phyloP scores from a whole-genome alignment of 192 early-diverging fungal genomes.

The Umbelopsis isabellina region DNA sequence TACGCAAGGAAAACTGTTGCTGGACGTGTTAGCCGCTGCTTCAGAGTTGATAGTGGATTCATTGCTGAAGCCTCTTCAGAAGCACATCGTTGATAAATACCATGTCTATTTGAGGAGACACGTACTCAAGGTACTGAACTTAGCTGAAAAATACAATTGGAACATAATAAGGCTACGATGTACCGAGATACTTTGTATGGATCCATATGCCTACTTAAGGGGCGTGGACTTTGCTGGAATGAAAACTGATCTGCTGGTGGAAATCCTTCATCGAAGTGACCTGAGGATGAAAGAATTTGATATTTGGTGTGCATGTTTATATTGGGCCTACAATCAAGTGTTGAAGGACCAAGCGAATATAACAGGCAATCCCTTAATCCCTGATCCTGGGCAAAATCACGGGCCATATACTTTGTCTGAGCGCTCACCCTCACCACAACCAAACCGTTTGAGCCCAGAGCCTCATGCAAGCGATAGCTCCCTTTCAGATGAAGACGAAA shows the following conservation, averaged over 20 bases:
- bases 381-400: background rate
- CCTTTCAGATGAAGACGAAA: background rate
- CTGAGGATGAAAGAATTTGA: constrained; percentile 22
- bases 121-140: background rate
- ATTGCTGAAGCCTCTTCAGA: constrained; percentile 8
- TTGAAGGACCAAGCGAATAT: background rate
- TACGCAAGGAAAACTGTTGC: constrained; percentile 2
- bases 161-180: constrained; percentile 15
- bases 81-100: constrained; percentile 14
- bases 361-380: background rate
- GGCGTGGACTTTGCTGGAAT: background rate
- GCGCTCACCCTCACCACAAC: background rate
- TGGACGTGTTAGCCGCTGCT: constrained; percentile 20
- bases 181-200: constrained; percentile 19
- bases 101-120: constrained; percentile 4
- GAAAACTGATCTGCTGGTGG: constrained; percentile 4
- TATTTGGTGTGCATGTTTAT: constrained; percentile 18
- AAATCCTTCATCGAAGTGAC: constrained; percentile 15
- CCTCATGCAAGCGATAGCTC: background rate
- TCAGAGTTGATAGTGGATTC: constrained; percentile 12
- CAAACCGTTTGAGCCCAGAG: background rate
- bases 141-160: constrained; percentile 21
- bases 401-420: background rate
- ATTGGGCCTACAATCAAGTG: constrained; percentile 2
- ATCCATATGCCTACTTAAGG: constrained; percentile 16